Evolutionary conservation across 1,139 yeast species (phyloP).

Genomic region (Petasospora rhodanensis): DNA sequence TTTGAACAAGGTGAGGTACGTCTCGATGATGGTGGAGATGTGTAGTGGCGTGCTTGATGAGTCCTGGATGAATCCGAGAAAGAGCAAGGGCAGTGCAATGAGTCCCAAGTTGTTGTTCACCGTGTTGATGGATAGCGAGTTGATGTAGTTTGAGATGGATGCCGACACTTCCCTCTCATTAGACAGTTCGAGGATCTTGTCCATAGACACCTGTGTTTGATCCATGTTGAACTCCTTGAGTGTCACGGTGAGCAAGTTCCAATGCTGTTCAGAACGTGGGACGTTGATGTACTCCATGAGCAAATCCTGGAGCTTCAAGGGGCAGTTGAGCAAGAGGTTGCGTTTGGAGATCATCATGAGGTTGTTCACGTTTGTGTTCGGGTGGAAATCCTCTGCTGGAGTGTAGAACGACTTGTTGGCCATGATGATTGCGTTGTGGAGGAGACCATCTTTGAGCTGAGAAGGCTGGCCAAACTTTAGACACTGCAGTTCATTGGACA

Average conservation of each 20-base stretch:
- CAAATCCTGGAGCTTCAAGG: slow-evolving; percentile 19
- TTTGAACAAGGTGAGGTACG: slow-evolving; percentile 15
- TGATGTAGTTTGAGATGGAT: slow-evolving; percentile 2
- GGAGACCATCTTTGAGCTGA: slow-evolving; percentile 4
- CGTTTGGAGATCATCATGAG: slow-evolving; percentile 14
- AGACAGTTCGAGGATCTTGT: too few species aligned
- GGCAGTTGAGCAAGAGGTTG: slow-evolving; percentile 17
- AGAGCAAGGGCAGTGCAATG: slow-evolving; percentile 19
- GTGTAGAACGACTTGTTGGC: slow-evolving; percentile 21
- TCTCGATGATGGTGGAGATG: slow-evolving; percentile 8
- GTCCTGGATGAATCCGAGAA: slow-evolving; percentile 16
- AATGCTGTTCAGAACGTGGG: slow-evolving; percentile 11
- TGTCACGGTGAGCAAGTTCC: slow-evolving; percentile 18
- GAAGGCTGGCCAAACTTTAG: slow-evolving; percentile 7
- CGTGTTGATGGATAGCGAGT: not conserved
- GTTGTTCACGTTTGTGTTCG: too few species aligned
- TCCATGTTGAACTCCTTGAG: slow-evolving; percentile 19
- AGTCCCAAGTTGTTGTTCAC: slow-evolving; percentile 24
- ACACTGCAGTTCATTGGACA: slow-evolving; percentile 21
- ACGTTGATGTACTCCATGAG: slow-evolving; percentile 15
- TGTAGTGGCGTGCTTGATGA: too few species aligned
- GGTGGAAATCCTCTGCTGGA: too few species aligned
- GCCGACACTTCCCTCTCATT: slow-evolving; percentile 3
- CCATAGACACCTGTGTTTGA: not conserved
- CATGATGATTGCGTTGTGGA: slow-evolving; percentile 26